Conservation (phyloP, 2,329 filamentous ascomycete genomes). For the Colletotrichum lupini region DNA sequence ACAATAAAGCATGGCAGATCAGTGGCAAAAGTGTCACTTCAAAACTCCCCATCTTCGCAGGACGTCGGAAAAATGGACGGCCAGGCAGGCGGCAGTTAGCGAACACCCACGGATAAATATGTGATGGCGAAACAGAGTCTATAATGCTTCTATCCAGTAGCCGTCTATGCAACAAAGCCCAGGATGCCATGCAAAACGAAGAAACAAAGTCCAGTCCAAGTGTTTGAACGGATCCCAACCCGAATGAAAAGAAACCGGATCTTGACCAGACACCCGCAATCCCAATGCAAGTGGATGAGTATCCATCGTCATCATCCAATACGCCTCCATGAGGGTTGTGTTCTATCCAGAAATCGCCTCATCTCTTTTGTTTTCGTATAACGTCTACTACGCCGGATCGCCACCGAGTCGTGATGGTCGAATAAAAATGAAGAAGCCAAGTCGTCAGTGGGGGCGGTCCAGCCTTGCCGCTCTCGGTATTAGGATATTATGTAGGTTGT, state of each 20-base stretch:
- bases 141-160: conserved; percentile 32
- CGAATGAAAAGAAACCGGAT: neutral
- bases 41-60: too few species aligned
- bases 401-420: conserved; percentile 5
- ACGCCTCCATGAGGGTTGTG: conserved; percentile 19
- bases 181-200: conserved; percentile 25
- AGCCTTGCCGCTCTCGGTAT: conserved; percentile 33
- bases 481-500: conserved; percentile 27
- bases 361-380: conserved; percentile 10
- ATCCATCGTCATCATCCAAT: neutral
- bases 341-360: neutral
- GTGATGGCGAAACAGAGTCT: conserved; percentile 22
- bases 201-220: neutral
- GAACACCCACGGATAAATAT: neutral
- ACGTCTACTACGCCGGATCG: conserved; percentile 4
- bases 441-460: conserved; percentile 30
- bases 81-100: too few species aligned
- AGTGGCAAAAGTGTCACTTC: neutral
- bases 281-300: conserved; percentile 21
- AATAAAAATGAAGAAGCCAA: neutral
- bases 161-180: conserved; percentile 26
- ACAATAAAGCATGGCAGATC: neutral
- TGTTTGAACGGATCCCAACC: neutral
- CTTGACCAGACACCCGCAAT: conserved; percentile 4
- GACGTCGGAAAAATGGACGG: neutral